phyloP scores from a whole-genome alignment of 2,329 filamentous ascomycete genomes.

The Epichloe typhina region DNA sequence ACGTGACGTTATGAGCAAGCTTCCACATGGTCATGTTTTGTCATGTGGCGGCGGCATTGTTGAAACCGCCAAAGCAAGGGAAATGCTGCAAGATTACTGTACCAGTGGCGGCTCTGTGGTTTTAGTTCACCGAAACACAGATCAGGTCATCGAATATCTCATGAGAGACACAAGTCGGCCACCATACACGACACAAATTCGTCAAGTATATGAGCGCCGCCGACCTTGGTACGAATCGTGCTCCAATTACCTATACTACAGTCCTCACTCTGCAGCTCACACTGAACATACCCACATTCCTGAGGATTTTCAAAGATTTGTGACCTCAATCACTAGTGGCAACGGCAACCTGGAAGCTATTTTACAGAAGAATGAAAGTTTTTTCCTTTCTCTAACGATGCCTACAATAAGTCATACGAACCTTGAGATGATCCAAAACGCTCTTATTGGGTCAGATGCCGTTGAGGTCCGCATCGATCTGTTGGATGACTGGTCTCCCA shows the following conservation, averaged over 20 bases:
- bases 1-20: slow-evolving; percentile 59
- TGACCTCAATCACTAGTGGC: slow-evolving; percentile 24
- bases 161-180: slow-evolving; percentile 80
- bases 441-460: slow-evolving; percentile 77
- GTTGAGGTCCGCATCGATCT: slow-evolving; percentile 91
- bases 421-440: slow-evolving; percentile 51
- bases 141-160: slow-evolving; percentile 78
- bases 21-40: slow-evolving; percentile 65
- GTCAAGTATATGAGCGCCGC: slow-evolving; percentile 76
- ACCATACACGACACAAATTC: slow-evolving; percentile 85
- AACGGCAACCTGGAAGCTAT: slow-evolving; percentile 33
- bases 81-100: slow-evolving; percentile 61
- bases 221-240: slow-evolving; percentile 86
- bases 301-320: slow-evolving; percentile 23
- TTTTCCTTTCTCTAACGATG: slow-evolving; percentile 89
- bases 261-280: slow-evolving; percentile 42
- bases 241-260: slow-evolving; percentile 90
- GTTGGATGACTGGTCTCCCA: slow-evolving; percentile 59
- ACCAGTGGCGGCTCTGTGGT: slow-evolving; percentile 71
- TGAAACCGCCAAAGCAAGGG: slow-evolving; percentile 67
- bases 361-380: slow-evolving; percentile 55
- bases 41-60: slow-evolving; percentile 92
- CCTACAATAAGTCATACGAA: slow-evolving; percentile 52
- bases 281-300: slow-evolving; percentile 16
- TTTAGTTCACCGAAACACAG: slow-evolving; percentile 75